These are phyloP conservation scores for Exutisphaerella laricina DNA, from an alignment of 2,329 filamentous ascomycete species.

Conservation along the genomic window DNA sequence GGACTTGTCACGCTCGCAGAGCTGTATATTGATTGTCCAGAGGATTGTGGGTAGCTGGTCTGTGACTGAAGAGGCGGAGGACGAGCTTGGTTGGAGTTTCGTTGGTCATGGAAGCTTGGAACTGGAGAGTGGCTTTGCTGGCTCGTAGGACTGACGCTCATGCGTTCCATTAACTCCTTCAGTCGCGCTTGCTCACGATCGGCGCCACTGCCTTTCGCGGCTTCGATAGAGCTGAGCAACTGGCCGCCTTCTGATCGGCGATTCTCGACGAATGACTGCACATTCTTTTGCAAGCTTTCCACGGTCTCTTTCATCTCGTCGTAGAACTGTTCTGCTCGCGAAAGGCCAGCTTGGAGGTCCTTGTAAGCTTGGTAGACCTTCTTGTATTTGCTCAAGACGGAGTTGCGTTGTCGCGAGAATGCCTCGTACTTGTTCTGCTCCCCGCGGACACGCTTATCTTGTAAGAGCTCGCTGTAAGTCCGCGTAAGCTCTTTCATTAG, in stretches of 20 bases:
- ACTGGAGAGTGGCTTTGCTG: constrained; percentile 38
- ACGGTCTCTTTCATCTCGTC: constrained; percentile 60
- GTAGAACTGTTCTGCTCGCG: constrained; percentile 89
- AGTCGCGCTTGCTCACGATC: constrained; percentile 83
- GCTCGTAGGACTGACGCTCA: constrained; percentile 67
- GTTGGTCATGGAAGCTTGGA: constrained; percentile 21
- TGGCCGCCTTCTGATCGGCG: constrained; percentile 85
- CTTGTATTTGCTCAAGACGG: constrained; percentile 81
- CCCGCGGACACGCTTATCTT: constrained; percentile 87
- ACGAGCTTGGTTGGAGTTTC: constrained; percentile 26
- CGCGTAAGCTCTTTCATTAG: constrained; percentile 91
- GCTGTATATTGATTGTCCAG: constrained; percentile 45
- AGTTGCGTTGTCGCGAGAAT: constrained; percentile 74
- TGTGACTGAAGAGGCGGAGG: constrained; percentile 38
- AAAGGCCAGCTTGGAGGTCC: constrained; percentile 77
- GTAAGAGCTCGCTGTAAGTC: constrained; percentile 78
- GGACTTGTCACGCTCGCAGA: constrained; percentile 44
- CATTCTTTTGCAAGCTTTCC: constrained; percentile 37
- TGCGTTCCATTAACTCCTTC: constrained; percentile 86
- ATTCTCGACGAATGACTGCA: constrained; percentile 95
- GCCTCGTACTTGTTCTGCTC: constrained; percentile 94
- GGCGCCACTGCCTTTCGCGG: constrained; percentile 62
- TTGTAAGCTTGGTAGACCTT: constrained; percentile 89
- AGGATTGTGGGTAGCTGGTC: constrained; percentile 36
- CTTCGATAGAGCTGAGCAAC: constrained; percentile 81